Conservation (phyloP, 2,329 filamentous ascomycete genomes). For the Pezicula neosporulosa region DNA sequence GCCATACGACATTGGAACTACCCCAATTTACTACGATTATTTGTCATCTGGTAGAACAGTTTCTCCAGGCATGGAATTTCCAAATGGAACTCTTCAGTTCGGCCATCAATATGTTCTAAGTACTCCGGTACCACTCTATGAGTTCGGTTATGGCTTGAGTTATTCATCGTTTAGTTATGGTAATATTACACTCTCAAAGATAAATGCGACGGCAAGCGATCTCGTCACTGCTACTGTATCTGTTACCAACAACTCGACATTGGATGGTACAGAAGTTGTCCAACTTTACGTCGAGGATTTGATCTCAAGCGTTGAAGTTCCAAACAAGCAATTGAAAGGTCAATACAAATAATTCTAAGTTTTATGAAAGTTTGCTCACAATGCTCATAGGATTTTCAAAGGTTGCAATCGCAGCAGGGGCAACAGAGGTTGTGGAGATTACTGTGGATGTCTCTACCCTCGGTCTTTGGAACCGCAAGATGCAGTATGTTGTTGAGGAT, state of each 20-base stretch:
- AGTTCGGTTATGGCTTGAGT: constrained; percentile 80
- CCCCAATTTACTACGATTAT: constrained; percentile 71
- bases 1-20: constrained; percentile 62
- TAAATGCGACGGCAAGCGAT: constrained; percentile 34
- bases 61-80: constrained; percentile 67
- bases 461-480: constrained; percentile 68
- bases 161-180: constrained; percentile 60
- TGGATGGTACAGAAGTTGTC: constrained; percentile 49
- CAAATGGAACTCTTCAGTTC: constrained; percentile 69
- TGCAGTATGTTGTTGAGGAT: constrained; percentile 72
- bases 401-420: constrained; percentile 51
- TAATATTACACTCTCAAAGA: constrained; percentile 39
- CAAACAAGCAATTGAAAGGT: constrained; percentile 61
- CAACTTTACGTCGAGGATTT: constrained; percentile 53
- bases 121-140: constrained; percentile 70
- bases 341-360: not conserved
- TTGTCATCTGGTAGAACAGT: constrained; percentile 76
- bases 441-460: constrained; percentile 61
- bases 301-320: constrained; percentile 58
- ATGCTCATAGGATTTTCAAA: constrained; percentile 56
- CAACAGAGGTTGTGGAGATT: constrained; percentile 51
- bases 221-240: constrained; percentile 48
- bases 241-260: constrained; percentile 57
- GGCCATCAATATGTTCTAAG: constrained; percentile 89
- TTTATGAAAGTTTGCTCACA: not conserved